Conservation (phyloP, 2,329 filamentous ascomycete genomes). For the Alternaria dauci region DNA sequence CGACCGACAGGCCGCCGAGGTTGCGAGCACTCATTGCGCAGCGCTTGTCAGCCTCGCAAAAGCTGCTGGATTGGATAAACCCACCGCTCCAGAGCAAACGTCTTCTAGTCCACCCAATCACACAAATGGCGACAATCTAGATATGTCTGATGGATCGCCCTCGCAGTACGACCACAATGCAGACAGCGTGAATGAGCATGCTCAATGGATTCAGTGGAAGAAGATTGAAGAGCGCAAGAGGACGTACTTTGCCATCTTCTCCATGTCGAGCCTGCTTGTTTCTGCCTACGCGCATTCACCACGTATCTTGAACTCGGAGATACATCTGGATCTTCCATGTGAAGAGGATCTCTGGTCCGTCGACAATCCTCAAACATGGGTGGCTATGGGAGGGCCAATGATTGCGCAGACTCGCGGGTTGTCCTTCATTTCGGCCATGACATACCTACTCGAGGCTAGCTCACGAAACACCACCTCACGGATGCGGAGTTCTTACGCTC, state of each 20-base stretch:
- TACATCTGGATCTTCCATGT: constrained; percentile 86
- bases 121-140: constrained; percentile 62
- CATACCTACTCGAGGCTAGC: constrained; percentile 80
- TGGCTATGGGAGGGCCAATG: constrained; percentile 75
- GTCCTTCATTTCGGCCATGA: constrained; percentile 83
- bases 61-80: constrained; percentile 77
- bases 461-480: constrained; percentile 62
- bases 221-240: constrained; percentile 87
- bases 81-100: constrained; percentile 41
- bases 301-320: constrained; percentile 91
- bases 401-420: constrained; percentile 74
- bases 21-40: constrained; percentile 90
- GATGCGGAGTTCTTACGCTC: constrained; percentile 51
- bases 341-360: constrained; percentile 91
- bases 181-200: constrained; percentile 64
- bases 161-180: constrained; percentile 51
- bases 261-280: constrained; percentile 87
- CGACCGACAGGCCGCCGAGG: constrained; percentile 88
- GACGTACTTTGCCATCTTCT: constrained; percentile 89
- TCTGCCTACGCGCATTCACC: constrained; percentile 93
- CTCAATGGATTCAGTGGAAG: constrained; percentile 92
- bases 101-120: constrained; percentile 33
- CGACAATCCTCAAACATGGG: constrained; percentile 82
- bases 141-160: constrained; percentile 61
- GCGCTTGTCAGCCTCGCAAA: constrained; percentile 90